Evolutionary conservation across 2,329 filamentous ascomycete species (phyloP), one percentile per base, ranked within the genome.

Genomic region (Cadophora gregata): DNA sequence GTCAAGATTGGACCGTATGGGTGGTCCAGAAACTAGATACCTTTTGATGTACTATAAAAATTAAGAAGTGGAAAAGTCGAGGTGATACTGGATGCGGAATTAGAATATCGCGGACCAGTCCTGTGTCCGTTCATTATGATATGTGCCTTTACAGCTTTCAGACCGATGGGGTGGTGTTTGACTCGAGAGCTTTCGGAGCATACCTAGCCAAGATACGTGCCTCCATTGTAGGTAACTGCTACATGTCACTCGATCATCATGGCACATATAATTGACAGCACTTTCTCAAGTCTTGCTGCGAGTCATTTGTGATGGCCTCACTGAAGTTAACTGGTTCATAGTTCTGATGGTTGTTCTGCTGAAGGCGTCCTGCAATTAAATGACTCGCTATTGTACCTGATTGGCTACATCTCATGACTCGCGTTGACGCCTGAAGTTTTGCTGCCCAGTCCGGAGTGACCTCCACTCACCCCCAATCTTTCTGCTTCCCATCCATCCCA

Each of bases 41-140:
- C 31, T 47, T 42, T 59, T 60, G 59, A 64, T 68, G 66, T 68
- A 68, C 58, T 63, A 65, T 68, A 65, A 33, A 55, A 62, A 24
- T 9, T n/a, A 19, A 58, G n/a, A 31, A 42, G 21, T 24, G 55
- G 12, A 38, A 16, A 55, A 33, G 48, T 12, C 8, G 31, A 61
- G 31, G 21, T 51, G 38, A 59, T 31, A 21, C 55, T 50, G 55
- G 56, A 58, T 12, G 33, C 59, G 59, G 55, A 51, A 25, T 60
- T 21, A 53, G 36, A 47, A 58, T 56, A 45, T 51, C 64, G 50
- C 24, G 29, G 36, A 29, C 33, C 24, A 19, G 10, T 47, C 9
- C 10, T 19, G 5, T 47, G 42, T 47, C 42, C n/a, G 36, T 27
- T 29, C 55, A 25, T 66, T 31, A 29, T 38, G 38, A 16, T 42